phyloP scores from a whole-genome alignment of 2,329 filamentous ascomycete species.

The Colletotrichum acutatum region DNA sequence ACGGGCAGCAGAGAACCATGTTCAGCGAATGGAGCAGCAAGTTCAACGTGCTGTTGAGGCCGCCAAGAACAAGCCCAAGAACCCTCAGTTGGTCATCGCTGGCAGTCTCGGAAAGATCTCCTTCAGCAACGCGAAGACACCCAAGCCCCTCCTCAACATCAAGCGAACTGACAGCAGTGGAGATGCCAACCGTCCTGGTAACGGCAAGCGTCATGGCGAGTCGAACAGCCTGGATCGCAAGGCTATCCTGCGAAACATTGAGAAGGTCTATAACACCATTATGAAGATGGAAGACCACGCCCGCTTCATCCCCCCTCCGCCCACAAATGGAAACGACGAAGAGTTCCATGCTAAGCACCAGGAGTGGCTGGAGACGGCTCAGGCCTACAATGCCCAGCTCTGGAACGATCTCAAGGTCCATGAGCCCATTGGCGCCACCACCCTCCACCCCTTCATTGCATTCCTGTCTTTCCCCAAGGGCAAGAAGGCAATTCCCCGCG shows the following conservation, averaged over 20 bases:
- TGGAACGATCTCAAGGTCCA: slow-evolving; percentile 93
- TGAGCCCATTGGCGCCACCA: slow-evolving; percentile 83
- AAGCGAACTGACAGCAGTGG: slow-evolving; percentile 82
- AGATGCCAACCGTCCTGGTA: slow-evolving; percentile 64
- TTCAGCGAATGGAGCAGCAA: slow-evolving; percentile 99
- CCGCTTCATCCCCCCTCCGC: slow-evolving; percentile 75
- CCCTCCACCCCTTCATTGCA: slow-evolving; percentile 92
- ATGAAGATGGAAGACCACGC: slow-evolving; percentile 97
- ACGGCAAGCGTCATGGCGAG: slow-evolving; percentile 51
- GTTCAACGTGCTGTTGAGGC: slow-evolving; percentile 97
- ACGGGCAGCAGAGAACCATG: slow-evolving; percentile 92
- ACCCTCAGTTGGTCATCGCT: slow-evolving; percentile 95
- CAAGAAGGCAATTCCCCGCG: slow-evolving; percentile 93
- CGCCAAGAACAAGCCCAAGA: slow-evolving; percentile 97
- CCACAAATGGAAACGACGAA: slow-evolving; percentile 71
- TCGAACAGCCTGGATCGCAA: slow-evolving; percentile 78
- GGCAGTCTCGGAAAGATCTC: slow-evolving; percentile 97
- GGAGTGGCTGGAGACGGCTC: slow-evolving; percentile 80
- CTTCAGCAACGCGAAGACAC: slow-evolving; percentile 98
- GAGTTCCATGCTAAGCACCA: slow-evolving; percentile 79
- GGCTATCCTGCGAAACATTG: slow-evolving; percentile 85
- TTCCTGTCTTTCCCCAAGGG: slow-evolving; percentile 95
- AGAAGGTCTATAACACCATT: slow-evolving; percentile 85
- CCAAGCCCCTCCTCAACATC: slow-evolving; percentile 93
- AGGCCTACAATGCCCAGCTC: slow-evolving; percentile 79